phyloP scores from a whole-genome alignment of 768 basidiomycete species.

The Clavulina sp. region DNA sequence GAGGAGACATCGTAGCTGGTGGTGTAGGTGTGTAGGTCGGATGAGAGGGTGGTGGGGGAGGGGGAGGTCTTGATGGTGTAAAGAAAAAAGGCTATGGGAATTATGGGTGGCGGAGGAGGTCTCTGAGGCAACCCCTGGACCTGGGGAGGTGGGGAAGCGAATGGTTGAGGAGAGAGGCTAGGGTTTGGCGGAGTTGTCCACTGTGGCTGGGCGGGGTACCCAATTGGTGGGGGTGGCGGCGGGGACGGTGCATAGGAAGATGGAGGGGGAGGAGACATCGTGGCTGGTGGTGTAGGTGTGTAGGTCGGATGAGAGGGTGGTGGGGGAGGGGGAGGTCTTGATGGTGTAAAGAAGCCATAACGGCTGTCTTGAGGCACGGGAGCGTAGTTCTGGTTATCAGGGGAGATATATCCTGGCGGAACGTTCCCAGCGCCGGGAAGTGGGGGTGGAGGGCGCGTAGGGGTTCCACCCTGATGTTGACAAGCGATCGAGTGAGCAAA shows the following conservation, averaged over 20 bases:
- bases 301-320: constrained; percentile 4
- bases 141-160: constrained; percentile 11
- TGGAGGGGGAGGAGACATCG: constrained; percentile 8
- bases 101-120: constrained; percentile 7
- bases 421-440: neutral
- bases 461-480: no score
- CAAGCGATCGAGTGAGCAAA: no score
- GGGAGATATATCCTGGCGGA: neutral
- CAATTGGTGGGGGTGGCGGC: neutral
- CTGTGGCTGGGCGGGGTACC: constrained; percentile 13
- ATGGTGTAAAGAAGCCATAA: constrained; percentile 14
- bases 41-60: constrained; percentile 18
- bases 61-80: constrained; percentile 13
- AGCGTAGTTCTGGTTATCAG: neutral
- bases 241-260: constrained; percentile 3
- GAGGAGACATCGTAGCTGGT: constrained; percentile 11
- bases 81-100: no score
- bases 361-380: constrained; percentile 21
- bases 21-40: constrained; percentile 14
- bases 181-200: constrained; percentile 16
- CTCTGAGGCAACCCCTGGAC: constrained; percentile 10
- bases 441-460: constrained; percentile 1
- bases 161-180: constrained; percentile 15
- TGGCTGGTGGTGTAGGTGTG: constrained; percentile 8
- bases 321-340: constrained; percentile 15